Evolutionary conservation across 164 flowering plant genomes (phyloP).

Genomic region (Piper betle): DNA sequence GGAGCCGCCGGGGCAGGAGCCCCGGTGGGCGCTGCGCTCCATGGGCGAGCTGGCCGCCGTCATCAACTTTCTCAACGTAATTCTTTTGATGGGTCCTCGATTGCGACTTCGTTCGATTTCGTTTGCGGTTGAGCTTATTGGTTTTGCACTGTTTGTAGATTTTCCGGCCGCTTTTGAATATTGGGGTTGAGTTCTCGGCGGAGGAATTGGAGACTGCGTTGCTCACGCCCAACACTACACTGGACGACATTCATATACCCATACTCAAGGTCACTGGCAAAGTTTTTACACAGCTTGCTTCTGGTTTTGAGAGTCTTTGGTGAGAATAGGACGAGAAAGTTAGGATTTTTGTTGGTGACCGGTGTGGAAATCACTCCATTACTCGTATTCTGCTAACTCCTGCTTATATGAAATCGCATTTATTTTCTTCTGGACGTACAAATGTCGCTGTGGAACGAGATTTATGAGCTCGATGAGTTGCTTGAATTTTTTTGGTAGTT

Average conservation of each 20-base stretch:
- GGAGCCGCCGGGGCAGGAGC: conserved; percentile 47
- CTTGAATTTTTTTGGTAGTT: too few relatives aligned
- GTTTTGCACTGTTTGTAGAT: conserved; percentile 26
- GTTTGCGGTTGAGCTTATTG: background rate
- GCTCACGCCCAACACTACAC: conserved; percentile 69
- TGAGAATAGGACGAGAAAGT: background rate
- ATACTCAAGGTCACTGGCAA: conserved; percentile 68
- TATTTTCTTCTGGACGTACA: too few relatives aligned
- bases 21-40: conserved; percentile 67
- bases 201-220: conserved; percentile 97
- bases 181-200: conserved; percentile 66
- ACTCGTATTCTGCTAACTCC: too few relatives aligned
- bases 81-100: conserved; percentile 4
- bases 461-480: too few relatives aligned
- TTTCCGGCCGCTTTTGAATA: conserved; percentile 79
- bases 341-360: background rate
- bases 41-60: conserved; percentile 96
- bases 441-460: too few relatives aligned
- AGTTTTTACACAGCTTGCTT: background rate
- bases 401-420: too few relatives aligned
- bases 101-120: background rate
- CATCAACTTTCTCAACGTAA: conserved; percentile 83
- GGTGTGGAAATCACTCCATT: background rate
- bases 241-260: conserved; percentile 85
- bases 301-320: background rate